These are phyloP conservation scores for Larix kaempferi DNA, from an alignment of 75 land plant genomes.

Conservation along the genomic window DNA sequence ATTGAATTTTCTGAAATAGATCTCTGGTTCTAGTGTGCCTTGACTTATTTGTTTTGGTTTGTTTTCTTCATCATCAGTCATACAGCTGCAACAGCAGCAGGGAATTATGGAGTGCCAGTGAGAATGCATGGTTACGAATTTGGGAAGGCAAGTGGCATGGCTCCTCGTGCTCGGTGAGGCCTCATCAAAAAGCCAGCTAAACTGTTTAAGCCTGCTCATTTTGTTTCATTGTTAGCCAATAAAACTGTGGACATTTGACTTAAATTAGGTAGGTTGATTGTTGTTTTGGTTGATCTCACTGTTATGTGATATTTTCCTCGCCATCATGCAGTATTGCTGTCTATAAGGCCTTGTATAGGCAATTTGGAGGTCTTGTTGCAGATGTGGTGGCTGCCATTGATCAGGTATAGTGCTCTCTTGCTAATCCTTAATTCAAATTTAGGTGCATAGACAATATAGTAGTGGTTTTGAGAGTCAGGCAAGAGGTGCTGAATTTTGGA, in stretches of 20 bases:
- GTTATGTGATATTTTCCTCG: not conserved
- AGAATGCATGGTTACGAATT: conserved; percentile 64
- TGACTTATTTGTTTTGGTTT: not conserved
- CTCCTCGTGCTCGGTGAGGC: conserved; percentile 86
- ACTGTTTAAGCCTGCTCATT: too few species aligned
- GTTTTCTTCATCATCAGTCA: conserved; percentile 33
- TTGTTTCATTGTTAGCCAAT: not conserved
- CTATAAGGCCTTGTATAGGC: conserved; percentile 89
- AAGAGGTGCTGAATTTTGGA: too few species aligned
- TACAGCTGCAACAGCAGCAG: conserved; percentile 83
- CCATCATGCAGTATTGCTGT: conserved; percentile 70
- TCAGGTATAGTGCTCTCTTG: conserved; percentile 44
- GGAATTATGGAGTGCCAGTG: conserved; percentile 81
- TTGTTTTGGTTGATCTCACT: not conserved
- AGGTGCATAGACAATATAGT: too few species aligned
- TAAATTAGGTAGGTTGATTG: not conserved
- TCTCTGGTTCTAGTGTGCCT: not conserved
- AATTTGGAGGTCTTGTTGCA: conserved; percentile 93
- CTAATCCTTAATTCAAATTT: not conserved
- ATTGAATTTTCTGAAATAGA: not conserved
- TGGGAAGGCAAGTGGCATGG: conserved; percentile 94
- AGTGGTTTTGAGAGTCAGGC: too few species aligned
- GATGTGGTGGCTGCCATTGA: conserved; percentile 97
- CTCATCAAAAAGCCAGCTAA: not conserved
- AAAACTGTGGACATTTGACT: not conserved